Evolutionary conservation across 2,329 filamentous ascomycete species (phyloP).

Genomic region (Botrytis medusae): DNA sequence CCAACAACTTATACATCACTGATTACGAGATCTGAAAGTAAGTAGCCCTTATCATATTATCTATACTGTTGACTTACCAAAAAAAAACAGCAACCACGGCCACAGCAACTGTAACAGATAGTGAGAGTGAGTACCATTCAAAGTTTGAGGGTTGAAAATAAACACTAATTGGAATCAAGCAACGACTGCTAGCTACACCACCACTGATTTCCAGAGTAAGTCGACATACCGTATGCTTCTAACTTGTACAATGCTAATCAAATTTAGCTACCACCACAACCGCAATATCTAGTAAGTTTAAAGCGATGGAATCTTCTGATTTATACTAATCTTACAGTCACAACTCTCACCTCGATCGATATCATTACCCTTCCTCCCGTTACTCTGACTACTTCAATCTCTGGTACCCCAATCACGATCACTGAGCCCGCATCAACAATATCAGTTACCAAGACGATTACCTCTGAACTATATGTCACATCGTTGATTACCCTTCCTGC

Average conservation of each 20-base stretch:
- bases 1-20: conserved; percentile 14
- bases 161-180: not conserved
- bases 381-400: not conserved
- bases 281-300: not conserved
- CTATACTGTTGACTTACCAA: not conserved
- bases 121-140: conserved; percentile 5
- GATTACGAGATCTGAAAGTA: conserved; percentile 20
- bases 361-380: not conserved
- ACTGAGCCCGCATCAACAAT: not conserved
- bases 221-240: not conserved
- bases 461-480: conserved; percentile 4
- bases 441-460: conserved; percentile 12
- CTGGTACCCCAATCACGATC: not conserved
- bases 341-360: not conserved
- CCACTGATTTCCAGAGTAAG: not conserved
- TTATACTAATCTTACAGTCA: not conserved
- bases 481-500: not conserved
- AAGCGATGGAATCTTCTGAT: not conserved
- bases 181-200: conserved; percentile 1
- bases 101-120: conserved; percentile 6
- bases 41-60: not conserved
- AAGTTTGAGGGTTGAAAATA: not conserved
- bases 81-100: not conserved
- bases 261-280: not conserved
- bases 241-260: not conserved